Conservation (phyloP, 2,329 filamentous ascomycete species). For the Fusarium nurragi region DNA sequence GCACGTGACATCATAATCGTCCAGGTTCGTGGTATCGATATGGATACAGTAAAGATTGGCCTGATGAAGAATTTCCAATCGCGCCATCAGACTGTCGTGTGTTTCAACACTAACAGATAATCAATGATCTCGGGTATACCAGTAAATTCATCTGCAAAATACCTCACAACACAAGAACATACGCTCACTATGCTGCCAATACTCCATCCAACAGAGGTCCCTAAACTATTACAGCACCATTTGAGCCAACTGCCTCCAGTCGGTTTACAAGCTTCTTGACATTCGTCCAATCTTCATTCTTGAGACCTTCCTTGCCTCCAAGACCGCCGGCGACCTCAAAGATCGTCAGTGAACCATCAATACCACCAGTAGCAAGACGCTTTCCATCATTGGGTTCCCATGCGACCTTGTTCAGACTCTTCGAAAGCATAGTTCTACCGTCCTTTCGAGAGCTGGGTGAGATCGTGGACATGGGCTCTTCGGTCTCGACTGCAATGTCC, state of each 20-base stretch:
- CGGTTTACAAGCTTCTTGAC: constrained; percentile 89
- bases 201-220: constrained; percentile 33
- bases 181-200: constrained; percentile 28
- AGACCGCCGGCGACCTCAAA: constrained; percentile 89
- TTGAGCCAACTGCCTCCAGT: constrained; percentile 70
- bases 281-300: constrained; percentile 89
- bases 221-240: constrained; percentile 57
- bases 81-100: no score
- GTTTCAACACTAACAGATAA: not conserved
- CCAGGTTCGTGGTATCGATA: not conserved
- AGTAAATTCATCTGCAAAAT: constrained; percentile 28
- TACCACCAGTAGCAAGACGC: constrained; percentile 86
- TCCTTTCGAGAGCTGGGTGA: constrained; percentile 74
- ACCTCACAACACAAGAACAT: constrained; percentile 31
- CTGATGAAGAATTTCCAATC: no score
- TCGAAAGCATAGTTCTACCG: constrained; percentile 75
- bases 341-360: constrained; percentile 89
- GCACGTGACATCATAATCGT: constrained; percentile 19
- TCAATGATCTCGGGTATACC: constrained; percentile 39
- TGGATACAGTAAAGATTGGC: no score
- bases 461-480: constrained; percentile 87
- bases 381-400: constrained; percentile 94
- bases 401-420: constrained; percentile 91
- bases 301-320: constrained; percentile 84
- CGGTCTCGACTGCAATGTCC: constrained; percentile 91